phyloP scores from a whole-genome alignment of 1,284 basidiomycete genomes.

The Amylostereum chailletii region DNA sequence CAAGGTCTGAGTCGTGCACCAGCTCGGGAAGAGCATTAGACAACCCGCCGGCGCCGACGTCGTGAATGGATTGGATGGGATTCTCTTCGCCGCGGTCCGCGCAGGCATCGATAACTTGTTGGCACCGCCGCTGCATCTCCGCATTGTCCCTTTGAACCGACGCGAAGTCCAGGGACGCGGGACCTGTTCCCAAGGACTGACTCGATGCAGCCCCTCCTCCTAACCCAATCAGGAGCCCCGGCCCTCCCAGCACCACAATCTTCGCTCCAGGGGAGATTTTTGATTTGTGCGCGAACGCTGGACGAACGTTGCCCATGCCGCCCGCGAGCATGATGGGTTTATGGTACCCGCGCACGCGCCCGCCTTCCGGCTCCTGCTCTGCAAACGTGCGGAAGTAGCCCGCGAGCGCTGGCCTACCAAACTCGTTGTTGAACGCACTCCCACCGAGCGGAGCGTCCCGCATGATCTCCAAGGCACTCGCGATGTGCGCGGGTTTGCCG shows the following conservation, averaged over 20 bases:
- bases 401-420: slow-evolving; percentile 82
- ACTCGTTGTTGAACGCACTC: slow-evolving; percentile 98
- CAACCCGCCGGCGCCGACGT: slow-evolving; percentile 95
- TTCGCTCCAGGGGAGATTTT: slow-evolving; percentile 73
- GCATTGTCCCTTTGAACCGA: slow-evolving; percentile 97
- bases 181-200: slow-evolving; percentile 80
- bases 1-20: slow-evolving; percentile 89
- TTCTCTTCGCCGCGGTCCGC: slow-evolving; percentile 57
- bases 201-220: slow-evolving; percentile 96
- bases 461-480: slow-evolving; percentile 95
- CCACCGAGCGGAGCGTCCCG: slow-evolving; percentile 92
- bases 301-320: slow-evolving; percentile 89
- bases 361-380: slow-evolving; percentile 51
- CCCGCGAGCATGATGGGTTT: slow-evolving; percentile 99
- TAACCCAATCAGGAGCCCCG: slow-evolving; percentile 93
- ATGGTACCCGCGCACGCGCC: slow-evolving; percentile 90
- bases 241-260: slow-evolving; percentile 93
- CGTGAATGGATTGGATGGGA: slow-evolving; percentile 95
- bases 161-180: slow-evolving; percentile 93
- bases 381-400: slow-evolving; percentile 90
- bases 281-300: slow-evolving; percentile 71
- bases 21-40: slow-evolving; percentile 97
- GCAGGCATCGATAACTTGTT: slow-evolving; percentile 96
- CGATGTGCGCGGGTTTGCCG: slow-evolving; percentile 87
- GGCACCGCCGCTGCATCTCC: slow-evolving; percentile 95